Base-by-base conservation (phyloP, 371 early-diverging fungal genomes). In the Synchytrium microbalum region DNA sequence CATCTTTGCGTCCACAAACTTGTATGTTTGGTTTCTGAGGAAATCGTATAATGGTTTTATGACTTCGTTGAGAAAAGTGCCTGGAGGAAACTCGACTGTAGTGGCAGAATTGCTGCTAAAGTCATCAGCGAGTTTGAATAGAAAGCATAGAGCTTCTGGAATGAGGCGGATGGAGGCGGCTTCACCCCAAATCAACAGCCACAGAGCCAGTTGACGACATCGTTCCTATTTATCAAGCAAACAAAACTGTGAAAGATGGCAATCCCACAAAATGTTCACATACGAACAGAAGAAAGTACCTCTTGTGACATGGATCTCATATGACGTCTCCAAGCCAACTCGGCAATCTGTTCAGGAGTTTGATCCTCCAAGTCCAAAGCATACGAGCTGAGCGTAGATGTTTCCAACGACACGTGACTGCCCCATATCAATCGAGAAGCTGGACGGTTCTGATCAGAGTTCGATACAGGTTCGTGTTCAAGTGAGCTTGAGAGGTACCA, bases 171-270 rank as follows among this genome's bases (percentile, higher is more conserved):
- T 69, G 29, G 86, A 85, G 0, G 89, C 80, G 3, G 90, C 89
- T 70, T 94, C 94, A 16, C 92, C 93, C 94, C 94, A 94, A 32
- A 94, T 71, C 29, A 89, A 70, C 54, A 91, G 76, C 72, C 87
- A 93, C 29, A 92, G 79, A 0, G 88, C 89, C 0, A 93, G 69
- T 65, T 92, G 90, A 1, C 86, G 81, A 5, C 86, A 24, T 1
- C 54, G 32, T 16, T 29, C 59, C 67, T 66, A 25, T 8, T 3
- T 46, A 23, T n/a, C 24, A 62, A 26, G 23, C 26, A 3, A 24
- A 30, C 55, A 38, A 5, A 25, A 31, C 32, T 32, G 29, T 54
- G 23, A 33, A 65, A 16, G 13, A 29, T 46, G 24, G 23, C 19
- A 29, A 8, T 32, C 26, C 3, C 30, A 5, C 64, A 58, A 16